A percentile compares a stretch with the other conserved stretches of the same genome.
These are phyloP conservation scores for Schwanniomyces vanrijiae DNA, from an alignment of 805 yeast species.

Conservation along the genomic window DNA sequence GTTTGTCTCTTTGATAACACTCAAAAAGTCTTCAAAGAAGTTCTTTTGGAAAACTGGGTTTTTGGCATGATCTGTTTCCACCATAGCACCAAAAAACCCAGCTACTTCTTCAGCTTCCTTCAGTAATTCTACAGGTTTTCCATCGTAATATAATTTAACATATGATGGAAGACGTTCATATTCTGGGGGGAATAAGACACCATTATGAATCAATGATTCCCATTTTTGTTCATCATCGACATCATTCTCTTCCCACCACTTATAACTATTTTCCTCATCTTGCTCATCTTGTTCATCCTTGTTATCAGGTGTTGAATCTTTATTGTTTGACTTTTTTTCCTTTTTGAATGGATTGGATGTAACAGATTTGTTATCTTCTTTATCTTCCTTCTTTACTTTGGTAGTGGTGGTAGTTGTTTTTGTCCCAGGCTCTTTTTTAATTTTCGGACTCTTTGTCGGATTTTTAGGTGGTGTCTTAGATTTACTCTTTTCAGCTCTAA, in stretches of 20 bases:
- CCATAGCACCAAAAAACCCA: constrained; percentile 87
- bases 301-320: constrained; percentile 10
- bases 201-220: constrained; percentile 83
- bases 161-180: constrained; percentile 82
- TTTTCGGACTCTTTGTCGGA: constrained; percentile 2
- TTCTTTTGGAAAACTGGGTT: constrained; percentile 85
- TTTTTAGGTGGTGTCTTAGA: neutral
- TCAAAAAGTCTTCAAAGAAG: constrained; percentile 75
- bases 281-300: constrained; percentile 49
- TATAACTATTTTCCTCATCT: constrained; percentile 56
- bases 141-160: constrained; percentile 75
- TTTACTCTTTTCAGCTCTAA: constrained; percentile 2
- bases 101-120: constrained; percentile 93
- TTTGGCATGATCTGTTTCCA: constrained; percentile 84
- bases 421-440: constrained; percentile 6
- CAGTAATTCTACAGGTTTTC: constrained; percentile 73
- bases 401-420: constrained; percentile 1
- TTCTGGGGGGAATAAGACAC: constrained; percentile 91
- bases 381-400: constrained; percentile 4
- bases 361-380: constrained; percentile 9
- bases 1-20: constrained; percentile 68
- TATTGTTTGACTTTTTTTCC: neutral
- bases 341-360: constrained; percentile 1
- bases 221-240: constrained; percentile 78
- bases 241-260: constrained; percentile 84